phyloP scores from a whole-genome alignment of 352 stramenopile genomes.

The Phytophthora macrochlamydospora region DNA sequence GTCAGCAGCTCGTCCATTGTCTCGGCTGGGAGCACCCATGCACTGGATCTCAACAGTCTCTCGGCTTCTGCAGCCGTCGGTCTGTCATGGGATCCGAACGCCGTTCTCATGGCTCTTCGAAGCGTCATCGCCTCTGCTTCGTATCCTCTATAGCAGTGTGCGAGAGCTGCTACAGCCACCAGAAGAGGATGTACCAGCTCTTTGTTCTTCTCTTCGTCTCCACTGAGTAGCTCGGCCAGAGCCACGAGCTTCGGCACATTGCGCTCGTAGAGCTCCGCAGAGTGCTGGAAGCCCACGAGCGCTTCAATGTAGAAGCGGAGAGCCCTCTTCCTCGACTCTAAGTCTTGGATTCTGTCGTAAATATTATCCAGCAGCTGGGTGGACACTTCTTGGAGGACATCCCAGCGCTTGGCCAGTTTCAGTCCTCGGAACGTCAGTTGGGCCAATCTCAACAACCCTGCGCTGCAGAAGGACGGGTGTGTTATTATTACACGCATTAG shows the following conservation, averaged over 20 bases:
- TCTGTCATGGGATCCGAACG: slow-evolving; percentile 36
- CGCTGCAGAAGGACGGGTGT: slow-evolving; percentile 38
- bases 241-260: slow-evolving; percentile 49
- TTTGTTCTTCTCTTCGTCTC: slow-evolving; percentile 32
- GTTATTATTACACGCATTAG: slow-evolving; percentile 44
- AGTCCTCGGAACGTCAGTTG: slow-evolving; percentile 65
- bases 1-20: slow-evolving; percentile 53
- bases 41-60: slow-evolving; percentile 46
- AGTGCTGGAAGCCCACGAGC: slow-evolving; percentile 81
- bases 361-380: slow-evolving; percentile 45
- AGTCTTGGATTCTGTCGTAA: slow-evolving; percentile 37
- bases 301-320: slow-evolving; percentile 68
- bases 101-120: slow-evolving; percentile 37
- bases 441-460: slow-evolving; percentile 59
- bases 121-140: slow-evolving; percentile 59
- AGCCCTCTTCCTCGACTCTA: slow-evolving; percentile 26
- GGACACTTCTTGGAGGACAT: slow-evolving; percentile 48
- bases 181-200: slow-evolving; percentile 39
- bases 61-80: slow-evolving; percentile 53
- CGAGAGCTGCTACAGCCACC: slow-evolving; percentile 49
- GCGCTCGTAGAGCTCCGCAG: slow-evolving; percentile 55
- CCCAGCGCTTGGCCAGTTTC: slow-evolving; percentile 82
- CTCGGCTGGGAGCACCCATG: slow-evolving; percentile 63
- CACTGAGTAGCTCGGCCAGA: slow-evolving; percentile 47
- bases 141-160: slow-evolving; percentile 73